Evolutionary conservation across 345 rosid species (phyloP), one percentile per base, ranked within the genome.

Genomic region (Streptanthus diversifolius): DNA sequence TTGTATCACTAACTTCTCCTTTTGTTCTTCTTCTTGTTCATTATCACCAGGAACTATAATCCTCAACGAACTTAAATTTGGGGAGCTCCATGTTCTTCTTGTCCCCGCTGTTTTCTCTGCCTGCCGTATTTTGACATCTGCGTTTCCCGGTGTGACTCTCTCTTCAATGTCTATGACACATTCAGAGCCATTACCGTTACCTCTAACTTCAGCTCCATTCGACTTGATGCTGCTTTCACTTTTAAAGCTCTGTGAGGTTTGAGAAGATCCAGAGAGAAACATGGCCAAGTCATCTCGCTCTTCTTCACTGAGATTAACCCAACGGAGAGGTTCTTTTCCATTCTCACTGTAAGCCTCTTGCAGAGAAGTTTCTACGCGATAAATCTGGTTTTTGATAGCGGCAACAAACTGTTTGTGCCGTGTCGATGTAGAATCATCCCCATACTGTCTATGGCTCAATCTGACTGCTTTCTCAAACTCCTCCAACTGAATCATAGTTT

Each of bases 261-360:
- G 5, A 22, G 84, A 70, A 62, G 85, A 71, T 59, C 98, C 93
- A 10, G 90, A 88, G 47, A 92, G 90, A 82, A 92, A 89, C 79
- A 80, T 62, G 0, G 93, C 98, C 54, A 92, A 79, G 80, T 89
- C 93, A 75, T 88, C 87, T 9, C 96, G 49, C 74, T 92, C 98
- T 75, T 89, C 89, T 80, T 86, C 79, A 58, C 87, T 82, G 19
- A 92, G 80, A 81, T 85, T 79, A 69, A 92, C 82, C 98, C 98
- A 88, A 76, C 79, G 85, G 56, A 86, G 77, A 59, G 88, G 82
- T 66, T 86, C 83, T 74, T 86, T 88, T 49, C 90, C 92, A 51
- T 83, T 86, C 80, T 80, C 85, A n/a, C 52, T 56, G 37, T 77
- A 84, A 65, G 83, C 71, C 55, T 85, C 87, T 74, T 73, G 80